Evolutionary conservation across 495 filamentous ascomycete species (phyloP).

Genomic region (Talaromyces thailandensis): DNA sequence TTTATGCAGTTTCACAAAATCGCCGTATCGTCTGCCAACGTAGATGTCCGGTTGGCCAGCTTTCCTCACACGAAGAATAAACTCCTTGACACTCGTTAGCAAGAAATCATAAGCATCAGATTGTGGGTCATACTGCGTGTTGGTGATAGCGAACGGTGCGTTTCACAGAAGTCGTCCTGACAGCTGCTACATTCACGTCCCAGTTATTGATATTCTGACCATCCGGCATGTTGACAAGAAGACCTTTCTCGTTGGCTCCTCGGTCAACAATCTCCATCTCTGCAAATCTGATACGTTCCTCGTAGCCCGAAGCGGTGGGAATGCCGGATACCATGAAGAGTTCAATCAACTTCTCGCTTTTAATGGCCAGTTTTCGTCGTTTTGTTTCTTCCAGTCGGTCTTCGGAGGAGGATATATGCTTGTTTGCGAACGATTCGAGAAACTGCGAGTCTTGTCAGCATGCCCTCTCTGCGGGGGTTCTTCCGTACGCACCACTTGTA

Average conservation of each 20-base stretch:
- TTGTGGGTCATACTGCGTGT: slow-evolving; percentile 64
- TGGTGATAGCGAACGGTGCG: slow-evolving; percentile 83
- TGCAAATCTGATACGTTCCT: slow-evolving; percentile 90
- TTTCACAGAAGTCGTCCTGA: slow-evolving; percentile 71
- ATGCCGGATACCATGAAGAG: slow-evolving; percentile 99
- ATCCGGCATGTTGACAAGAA: slow-evolving; percentile 78
- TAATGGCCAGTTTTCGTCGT: slow-evolving; percentile 79
- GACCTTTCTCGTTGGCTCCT: slow-evolving; percentile 80
- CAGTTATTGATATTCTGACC: slow-evolving; percentile 88
- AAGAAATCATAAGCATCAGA: background rate
- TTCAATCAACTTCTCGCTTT: slow-evolving; percentile 91
- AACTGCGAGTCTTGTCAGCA: slow-evolving; percentile 48
- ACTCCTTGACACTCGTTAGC: slow-evolving; percentile 51
- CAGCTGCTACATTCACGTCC: slow-evolving; percentile 93
- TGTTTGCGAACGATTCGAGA: slow-evolving; percentile 94
- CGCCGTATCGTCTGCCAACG: slow-evolving; percentile 79
- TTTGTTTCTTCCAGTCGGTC: slow-evolving; percentile 95
- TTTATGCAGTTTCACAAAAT: slow-evolving; percentile 75
- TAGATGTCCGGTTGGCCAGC: slow-evolving; percentile 62
- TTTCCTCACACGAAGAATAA: slow-evolving; percentile 73
- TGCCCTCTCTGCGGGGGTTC: background rate
- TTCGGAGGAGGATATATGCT: slow-evolving; percentile 93
- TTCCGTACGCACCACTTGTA: slow-evolving; percentile 69
- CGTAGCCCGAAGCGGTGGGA: slow-evolving; percentile 91
- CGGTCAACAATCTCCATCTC: slow-evolving; percentile 95